Evolutionary conservation across 176 grass and related monocot species (phyloP).

Genomic region (Triticum turgidum): DNA sequence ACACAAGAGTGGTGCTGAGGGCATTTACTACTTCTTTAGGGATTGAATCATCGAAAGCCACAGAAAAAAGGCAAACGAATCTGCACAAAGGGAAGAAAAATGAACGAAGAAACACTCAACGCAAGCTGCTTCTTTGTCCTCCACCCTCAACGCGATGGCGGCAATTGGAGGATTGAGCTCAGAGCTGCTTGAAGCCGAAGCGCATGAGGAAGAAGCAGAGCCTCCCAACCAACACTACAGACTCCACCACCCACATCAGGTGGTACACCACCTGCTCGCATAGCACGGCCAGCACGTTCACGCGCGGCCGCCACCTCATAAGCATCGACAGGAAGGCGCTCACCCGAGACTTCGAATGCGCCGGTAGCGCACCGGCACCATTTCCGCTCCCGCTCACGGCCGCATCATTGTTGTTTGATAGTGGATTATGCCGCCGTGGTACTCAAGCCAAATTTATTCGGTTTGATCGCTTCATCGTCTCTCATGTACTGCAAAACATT

Average conservation of each 20-base stretch:
- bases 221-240: conserved; percentile 50
- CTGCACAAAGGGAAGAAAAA: background rate
- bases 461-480: background rate
- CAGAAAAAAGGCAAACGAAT: background rate
- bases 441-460: conserved; percentile 2
- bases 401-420: background rate
- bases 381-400: too few relatives aligned
- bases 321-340: too few relatives aligned
- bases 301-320: conserved; percentile 20
- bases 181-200: conserved; percentile 53
- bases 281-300: background rate
- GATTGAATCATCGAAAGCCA: background rate
- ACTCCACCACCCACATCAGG: conserved; percentile 63
- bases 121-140: background rate
- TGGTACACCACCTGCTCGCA: conserved; percentile 43
- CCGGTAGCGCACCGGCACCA: too few relatives aligned
- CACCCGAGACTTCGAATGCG: too few relatives aligned
- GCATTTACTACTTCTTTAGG: conserved; percentile 17
- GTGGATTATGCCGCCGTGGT: background rate
- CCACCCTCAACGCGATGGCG: background rate
- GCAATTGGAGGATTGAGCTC: background rate
- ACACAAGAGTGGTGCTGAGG: background rate
- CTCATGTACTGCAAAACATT: background rate
- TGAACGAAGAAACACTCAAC: too few relatives aligned
- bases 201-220: conserved; percentile 62